Evolutionary conservation across 1,284 basidiomycete species (phyloP).

Genomic region (Puccinia polysora): DNA sequence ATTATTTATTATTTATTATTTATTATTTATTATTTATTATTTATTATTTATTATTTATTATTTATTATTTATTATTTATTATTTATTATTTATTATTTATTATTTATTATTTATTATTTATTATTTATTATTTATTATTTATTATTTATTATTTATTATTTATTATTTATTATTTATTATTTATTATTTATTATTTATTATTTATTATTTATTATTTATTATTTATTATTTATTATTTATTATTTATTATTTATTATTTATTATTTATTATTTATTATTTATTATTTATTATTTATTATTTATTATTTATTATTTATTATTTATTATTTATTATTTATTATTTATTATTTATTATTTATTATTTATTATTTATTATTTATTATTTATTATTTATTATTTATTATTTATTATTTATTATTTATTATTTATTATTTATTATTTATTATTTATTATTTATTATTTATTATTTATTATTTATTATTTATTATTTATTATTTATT

Average conservation of each 20-base stretch:
- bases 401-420: not conserved
- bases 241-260: not conserved
- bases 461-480: not conserved
- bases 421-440: not conserved
- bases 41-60: no score
- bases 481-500: not conserved
- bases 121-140: constrained; percentile 4
- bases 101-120: constrained; percentile 4
- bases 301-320: not conserved
- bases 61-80: no score
- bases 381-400: not conserved
- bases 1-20: no score
- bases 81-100: no score
- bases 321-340: not conserved
- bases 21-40: no score
- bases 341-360: not conserved
- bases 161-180: not conserved
- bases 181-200: not conserved
- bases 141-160: not conserved
- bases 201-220: not conserved
- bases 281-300: not conserved
- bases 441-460: not conserved
- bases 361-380: not conserved
- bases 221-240: not conserved
- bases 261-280: not conserved